Base-by-base conservation (phyloP, 345 rosid genomes). In the Pelargonium nanum region DNA sequence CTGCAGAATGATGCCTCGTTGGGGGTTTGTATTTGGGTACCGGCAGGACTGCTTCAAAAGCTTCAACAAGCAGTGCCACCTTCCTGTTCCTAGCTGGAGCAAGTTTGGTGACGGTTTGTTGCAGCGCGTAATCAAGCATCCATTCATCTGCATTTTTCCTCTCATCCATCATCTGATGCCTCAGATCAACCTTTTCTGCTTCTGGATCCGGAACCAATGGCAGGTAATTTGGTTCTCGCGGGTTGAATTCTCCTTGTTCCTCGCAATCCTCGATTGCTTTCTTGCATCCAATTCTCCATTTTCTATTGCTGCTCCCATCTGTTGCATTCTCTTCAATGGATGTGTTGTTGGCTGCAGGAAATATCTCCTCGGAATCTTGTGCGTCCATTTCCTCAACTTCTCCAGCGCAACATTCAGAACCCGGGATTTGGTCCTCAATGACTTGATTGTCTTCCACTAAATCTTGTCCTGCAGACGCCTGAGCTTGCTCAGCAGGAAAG, bases 51-150 rank as follows among this genome's bases (percentile, higher is more conserved):
- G 87, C 80, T 70, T 94, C 97, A 28, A 94, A 94, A 34, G 97
- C 99, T 76, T 88, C 96, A 19, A 88, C 93, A 1, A 94, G 97
- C 63, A 94, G 76, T 70, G 87, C 86, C 57, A 94, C 99, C 72
- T 90, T 94, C 70, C 75, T 84, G 72, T 83, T 86, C 72, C 83
- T 78, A 44, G 87, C 91, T 13, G 95, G 79, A 26, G 84, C 90
- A 55, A 94, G 91, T 68, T 81, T 83, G 50, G 81, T 78, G 55
- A 94, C 93, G 0, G 88, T 79, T 70, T 78, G 83, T 68, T 78
- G 88, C 60, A 94, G 87, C 30, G 95, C 89, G 59, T 77, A 71
- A 75, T 94, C 97, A 48, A 90, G 65, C 99, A 90, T 94, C 99
- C 97, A 90, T 67, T 94, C 96, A 59, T 88, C 93, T 8, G 91